Base-by-base conservation (phyloP, 192 early-diverging fungal species). In the Entomortierella beljakovae region DNA sequence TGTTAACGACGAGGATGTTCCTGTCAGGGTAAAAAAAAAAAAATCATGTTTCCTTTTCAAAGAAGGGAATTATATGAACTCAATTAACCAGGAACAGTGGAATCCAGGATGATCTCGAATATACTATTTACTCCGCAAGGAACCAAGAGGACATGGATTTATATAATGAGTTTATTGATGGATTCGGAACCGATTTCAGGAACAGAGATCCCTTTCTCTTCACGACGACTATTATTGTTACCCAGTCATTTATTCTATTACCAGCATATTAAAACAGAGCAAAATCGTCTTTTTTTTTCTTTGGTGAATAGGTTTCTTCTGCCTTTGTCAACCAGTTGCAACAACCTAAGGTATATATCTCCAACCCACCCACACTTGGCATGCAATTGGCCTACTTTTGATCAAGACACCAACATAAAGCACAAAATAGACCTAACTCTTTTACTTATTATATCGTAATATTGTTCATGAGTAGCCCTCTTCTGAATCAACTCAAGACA, bases 11-110 rank as follows among this genome's bases (percentile, higher is more conserved):
- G 75, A 79, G 26, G 52, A 68, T 28, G 68, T 79, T 33, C 75
- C 75, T 64, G 67, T 79, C 56, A 79, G 75, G 57, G 75, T 79
- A 79, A 79, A 40, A 46, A n/a, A n/a, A n/a, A n/a, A n/a, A n/a
- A n/a, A n/a, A 43, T 43, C 42, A 43, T 43, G 18, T 43, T 43
- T 43, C n/a, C n/a, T n/a, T n/a, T n/a, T n/a, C n/a, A n/a, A n/a
- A n/a, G n/a, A n/a, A n/a, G n/a, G n/a, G n/a, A n/a, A n/a, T n/a
- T n/a, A n/a, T n/a, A n/a, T n/a, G n/a, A n/a, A n/a, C n/a, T n/a
- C n/a, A n/a, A n/a, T n/a, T n/a, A n/a, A n/a, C n/a, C n/a, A n/a
- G n/a, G n/a, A n/a, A n/a, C n/a, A n/a, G n/a, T n/a, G n/a, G n/a
- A n/a, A n/a, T n/a, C n/a, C n/a, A n/a, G n/a, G n/a, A n/a, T n/a